A percentile compares a stretch with the other conserved stretches of the same genome.
These are phyloP conservation scores for Clausena lansium DNA, from an alignment of 345 rosid species.

Conservation along the genomic window DNA sequence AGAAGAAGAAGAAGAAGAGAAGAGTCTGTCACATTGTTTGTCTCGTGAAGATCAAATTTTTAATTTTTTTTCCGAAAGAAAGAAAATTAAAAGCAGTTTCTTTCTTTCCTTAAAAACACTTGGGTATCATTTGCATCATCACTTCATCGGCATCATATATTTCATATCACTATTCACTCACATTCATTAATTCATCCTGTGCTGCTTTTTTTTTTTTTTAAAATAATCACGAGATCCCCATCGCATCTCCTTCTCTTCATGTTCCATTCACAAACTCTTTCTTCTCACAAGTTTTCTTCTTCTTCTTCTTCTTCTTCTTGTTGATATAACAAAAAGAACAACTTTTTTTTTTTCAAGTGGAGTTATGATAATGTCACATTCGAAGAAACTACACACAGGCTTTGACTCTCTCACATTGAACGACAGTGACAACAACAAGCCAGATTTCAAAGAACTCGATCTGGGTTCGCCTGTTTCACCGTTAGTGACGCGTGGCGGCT, in stretches of 20 bases:
- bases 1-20: neutral
- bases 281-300: neutral
- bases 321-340: no score
- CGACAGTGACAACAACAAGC: slow-evolving; percentile 55
- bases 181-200: slow-evolving; percentile 29
- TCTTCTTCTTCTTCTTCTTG: neutral
- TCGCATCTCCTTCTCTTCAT: slow-evolving; percentile 15
- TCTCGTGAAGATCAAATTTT: neutral
- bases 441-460: slow-evolving; percentile 85
- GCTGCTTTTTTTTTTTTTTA: slow-evolving; percentile 25
- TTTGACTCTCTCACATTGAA: slow-evolving; percentile 43
- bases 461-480: slow-evolving; percentile 90
- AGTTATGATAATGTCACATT: slow-evolving; percentile 40
- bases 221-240: slow-evolving; percentile 53
- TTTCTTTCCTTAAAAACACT: neutral
- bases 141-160: neutral
- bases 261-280: slow-evolving; percentile 8
- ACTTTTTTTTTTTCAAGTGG: neutral
- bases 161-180: slow-evolving; percentile 4
- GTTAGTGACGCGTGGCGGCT: slow-evolving; percentile 37
- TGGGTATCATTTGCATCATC: neutral
- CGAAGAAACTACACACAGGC: slow-evolving; percentile 37
- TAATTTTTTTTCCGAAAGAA: neutral
- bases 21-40: neutral
- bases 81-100: neutral